Evolutionary conservation across 352 stramenopile genomes (phyloP), one percentile per base, ranked within the genome.

Genomic region (Globisporangium yorkense): DNA sequence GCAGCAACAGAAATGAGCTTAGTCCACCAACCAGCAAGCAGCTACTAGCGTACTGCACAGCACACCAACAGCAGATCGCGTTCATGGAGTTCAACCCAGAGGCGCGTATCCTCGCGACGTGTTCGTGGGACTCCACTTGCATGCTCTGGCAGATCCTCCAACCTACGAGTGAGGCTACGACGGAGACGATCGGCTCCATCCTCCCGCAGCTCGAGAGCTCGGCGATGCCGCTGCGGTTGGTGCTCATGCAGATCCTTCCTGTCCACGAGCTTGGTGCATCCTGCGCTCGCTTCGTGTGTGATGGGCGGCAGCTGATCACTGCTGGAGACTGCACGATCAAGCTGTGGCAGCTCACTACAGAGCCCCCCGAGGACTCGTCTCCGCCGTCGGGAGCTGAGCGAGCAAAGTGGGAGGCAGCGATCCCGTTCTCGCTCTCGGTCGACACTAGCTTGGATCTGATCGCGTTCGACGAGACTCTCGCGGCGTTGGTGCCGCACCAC

Each of bases 91-190:
- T 87, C 57, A 80, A 44, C 21, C 60, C 75, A n/a, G 15, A 45
- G n/a, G 63, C 60, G 9, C 21, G 37, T 3, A 5, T 77, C 3
- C 66, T 89, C 6, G 79, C 68, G 3, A 87, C 79, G 0, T 65
- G 67, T 20, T 86, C 76, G 8, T 83, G 71, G 61, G 79, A 89
- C 48, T 89, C 79, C 1, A 84, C 71, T 1, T 87, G 76, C 18
- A 81, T 86, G 51, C 31, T 87, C 9, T 89, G 77, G 76, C 57
- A 62, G 53, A 51, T 87, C 9, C 24, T 29, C 0, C 2, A 29
- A 4, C 31, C 24, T 1, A 10, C 10, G 16, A 10, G 3, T 37
- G 46, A 31, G 20, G 9, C n/a, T 29, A 7, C 20, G 8, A 33
- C 4, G 3, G 16, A 31, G 12, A 7, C 20, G 21, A 33, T 20